Conservation (phyloP, 2,329 filamentous ascomycete genomes). For the Aureobasidium sp. region DNA sequence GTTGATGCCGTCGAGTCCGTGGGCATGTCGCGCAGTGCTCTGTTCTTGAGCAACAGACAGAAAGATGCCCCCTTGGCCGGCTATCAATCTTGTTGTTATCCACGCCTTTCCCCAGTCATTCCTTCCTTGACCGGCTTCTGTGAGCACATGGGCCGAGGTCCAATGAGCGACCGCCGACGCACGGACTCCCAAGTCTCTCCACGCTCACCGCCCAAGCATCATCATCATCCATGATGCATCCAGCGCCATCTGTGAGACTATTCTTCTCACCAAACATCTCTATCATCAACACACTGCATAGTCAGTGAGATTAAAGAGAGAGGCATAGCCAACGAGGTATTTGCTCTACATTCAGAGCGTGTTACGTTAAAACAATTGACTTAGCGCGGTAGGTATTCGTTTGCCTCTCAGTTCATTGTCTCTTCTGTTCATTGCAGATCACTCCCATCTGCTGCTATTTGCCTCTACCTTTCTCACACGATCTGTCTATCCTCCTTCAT, state of each 20-base stretch:
- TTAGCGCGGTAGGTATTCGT: constrained; percentile 6
- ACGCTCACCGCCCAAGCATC: background rate
- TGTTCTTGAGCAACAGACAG: background rate
- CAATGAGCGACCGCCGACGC: background rate
- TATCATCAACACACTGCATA: background rate
- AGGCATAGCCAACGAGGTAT: background rate
- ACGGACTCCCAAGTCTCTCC: background rate
- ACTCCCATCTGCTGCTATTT: background rate
- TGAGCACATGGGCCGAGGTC: background rate
- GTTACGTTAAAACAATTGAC: background rate
- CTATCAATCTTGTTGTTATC: background rate
- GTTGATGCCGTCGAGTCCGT: constrained; percentile 19
- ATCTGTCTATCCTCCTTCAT: background rate
- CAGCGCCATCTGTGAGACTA: background rate
- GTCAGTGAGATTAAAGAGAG: background rate
- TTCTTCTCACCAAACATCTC: background rate
- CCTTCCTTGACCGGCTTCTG: constrained; percentile 1
- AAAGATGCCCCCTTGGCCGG: background rate
- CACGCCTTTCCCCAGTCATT: background rate
- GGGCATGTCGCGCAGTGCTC: constrained; percentile 18
- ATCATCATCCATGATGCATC: background rate
- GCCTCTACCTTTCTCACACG: background rate
- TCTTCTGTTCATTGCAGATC: constrained; percentile 2
- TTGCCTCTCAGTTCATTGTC: constrained; percentile 10
- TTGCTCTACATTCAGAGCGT: background rate